Conservation (phyloP, 1,284 basidiomycete species). For the Pyrrhoderma noxium region DNA sequence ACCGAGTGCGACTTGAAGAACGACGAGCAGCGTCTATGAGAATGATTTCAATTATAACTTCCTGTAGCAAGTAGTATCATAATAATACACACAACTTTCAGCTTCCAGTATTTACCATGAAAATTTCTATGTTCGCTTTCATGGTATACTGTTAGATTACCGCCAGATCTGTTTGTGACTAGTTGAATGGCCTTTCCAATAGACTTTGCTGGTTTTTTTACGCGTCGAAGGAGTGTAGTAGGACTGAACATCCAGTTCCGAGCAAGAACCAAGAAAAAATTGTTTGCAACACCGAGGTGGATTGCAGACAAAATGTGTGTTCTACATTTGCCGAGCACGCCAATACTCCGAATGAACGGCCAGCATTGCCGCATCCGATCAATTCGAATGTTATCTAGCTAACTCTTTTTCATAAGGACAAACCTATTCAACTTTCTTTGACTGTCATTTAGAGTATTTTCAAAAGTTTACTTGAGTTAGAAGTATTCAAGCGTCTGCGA, state of each 20-base stretch:
- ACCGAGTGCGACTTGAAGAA: conserved; percentile 9
- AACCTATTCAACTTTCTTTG: too few relatives aligned
- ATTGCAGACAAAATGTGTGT: too few relatives aligned
- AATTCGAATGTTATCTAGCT: too few relatives aligned
- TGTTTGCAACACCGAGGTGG: background rate
- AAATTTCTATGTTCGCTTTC: background rate
- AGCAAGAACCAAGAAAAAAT: background rate
- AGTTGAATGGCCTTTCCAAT: conserved; percentile 4
- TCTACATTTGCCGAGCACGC: background rate
- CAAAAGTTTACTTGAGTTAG: too few relatives aligned
- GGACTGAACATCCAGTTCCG: conserved; percentile 1
- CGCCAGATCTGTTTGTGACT: background rate
- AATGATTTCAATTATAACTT: background rate
- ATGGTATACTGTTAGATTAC: background rate
- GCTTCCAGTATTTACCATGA: background rate
- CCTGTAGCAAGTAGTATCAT: background rate
- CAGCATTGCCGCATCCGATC: too few relatives aligned
- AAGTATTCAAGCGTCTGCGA: too few relatives aligned
- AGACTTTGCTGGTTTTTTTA: conserved; percentile 9
- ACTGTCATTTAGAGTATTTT: too few relatives aligned
- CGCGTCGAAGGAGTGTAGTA: conserved; percentile 7
- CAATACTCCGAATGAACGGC: background rate
- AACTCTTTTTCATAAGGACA: too few relatives aligned
- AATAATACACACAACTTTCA: conserved; percentile 3
- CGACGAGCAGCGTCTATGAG: conserved; percentile 10